Evolutionary conservation across 441 rosid species (phyloP).

Genomic region (Daphne laureola): DNA sequence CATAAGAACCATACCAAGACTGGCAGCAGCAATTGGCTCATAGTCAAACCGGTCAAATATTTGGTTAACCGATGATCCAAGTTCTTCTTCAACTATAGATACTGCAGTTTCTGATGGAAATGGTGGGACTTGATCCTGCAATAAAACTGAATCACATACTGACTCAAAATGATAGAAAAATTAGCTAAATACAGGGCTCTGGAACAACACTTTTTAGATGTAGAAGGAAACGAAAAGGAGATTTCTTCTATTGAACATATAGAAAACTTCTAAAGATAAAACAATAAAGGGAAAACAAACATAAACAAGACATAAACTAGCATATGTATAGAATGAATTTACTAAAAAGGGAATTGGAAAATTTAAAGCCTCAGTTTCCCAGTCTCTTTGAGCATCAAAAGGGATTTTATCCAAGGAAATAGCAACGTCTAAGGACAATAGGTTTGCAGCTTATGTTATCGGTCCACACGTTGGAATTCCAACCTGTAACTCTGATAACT

Average conservation of each 20-base stretch:
- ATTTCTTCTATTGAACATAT: not conserved
- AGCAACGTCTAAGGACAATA: no score
- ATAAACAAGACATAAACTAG: no score
- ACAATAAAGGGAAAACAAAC: no score
- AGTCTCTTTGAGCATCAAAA: no score
- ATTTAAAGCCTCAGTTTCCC: no score
- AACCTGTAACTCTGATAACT: conserved; percentile 96
- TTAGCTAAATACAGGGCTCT: not conserved
- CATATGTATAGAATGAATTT: no score
- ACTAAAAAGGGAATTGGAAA: no score
- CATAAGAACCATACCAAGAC: conserved; percentile 58
- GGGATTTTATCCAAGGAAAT: no score
- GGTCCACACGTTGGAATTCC: conserved; percentile 9
- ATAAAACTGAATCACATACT: conserved; percentile 14
- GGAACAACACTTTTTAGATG: no score
- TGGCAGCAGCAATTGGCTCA: conserved; percentile 98
- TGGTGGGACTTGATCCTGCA: conserved; percentile 99
- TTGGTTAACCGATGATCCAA: conserved; percentile 64
- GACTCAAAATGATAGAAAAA: not conserved
- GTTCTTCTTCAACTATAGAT: conserved; percentile 86
- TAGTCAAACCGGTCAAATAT: conserved; percentile 73
- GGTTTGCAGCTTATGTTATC: not conserved
- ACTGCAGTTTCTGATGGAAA: conserved; percentile 86
- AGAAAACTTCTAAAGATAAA: no score
- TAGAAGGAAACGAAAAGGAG: not conserved